Base-by-base conservation (phyloP, 495 filamentous ascomycete species). In the Cercophora scortea region DNA sequence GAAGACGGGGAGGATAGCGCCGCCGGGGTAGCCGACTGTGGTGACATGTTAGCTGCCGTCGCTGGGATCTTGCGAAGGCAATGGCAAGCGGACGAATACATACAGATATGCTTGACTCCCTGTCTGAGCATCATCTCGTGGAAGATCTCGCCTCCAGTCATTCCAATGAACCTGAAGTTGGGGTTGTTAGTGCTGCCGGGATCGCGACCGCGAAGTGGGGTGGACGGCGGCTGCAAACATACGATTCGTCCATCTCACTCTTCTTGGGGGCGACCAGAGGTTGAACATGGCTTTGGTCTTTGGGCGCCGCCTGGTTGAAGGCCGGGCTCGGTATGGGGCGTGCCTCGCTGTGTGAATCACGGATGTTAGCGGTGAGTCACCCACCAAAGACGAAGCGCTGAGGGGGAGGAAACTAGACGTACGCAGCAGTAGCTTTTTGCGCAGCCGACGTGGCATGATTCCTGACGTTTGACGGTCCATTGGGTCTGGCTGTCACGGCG, bases 61-160 rank as follows among this genome's bases (percentile, higher is more conserved):
- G 25, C 25, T 25, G 25, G 25, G 25, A 25, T 25, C 25, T 25
- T 25, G 25, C 25, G 25, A 25, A 25, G 25, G 25, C 25, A 25
- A 25, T 36, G 42, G 17, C 49, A 19, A 51, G 39, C 32, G 36
- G 39, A 52, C 59, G 33, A 10, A 1, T 61, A 87, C 85, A 67
- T 74, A 90, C 88, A 94, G 61, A 96, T 76, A 69, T 94, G 88
- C 74, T 96, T 91, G 32, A 98, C 94, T 55, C 75, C 81, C 55
- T 91, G 89, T 62, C 93, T 76, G 40, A 90, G 79, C 89, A 98
- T 95, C 93, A 98, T 97, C 71, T 98, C 91, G 62, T 98, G 90
- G 76, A 98, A 95, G 55, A 98, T 97, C 66, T 96, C 85, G 63
- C 93, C 93, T 67, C 94, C 94, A 46, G 79, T 95, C 76, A 89